Conservation (phyloP, 306 rosid species). For the Senna siamea region DNA sequence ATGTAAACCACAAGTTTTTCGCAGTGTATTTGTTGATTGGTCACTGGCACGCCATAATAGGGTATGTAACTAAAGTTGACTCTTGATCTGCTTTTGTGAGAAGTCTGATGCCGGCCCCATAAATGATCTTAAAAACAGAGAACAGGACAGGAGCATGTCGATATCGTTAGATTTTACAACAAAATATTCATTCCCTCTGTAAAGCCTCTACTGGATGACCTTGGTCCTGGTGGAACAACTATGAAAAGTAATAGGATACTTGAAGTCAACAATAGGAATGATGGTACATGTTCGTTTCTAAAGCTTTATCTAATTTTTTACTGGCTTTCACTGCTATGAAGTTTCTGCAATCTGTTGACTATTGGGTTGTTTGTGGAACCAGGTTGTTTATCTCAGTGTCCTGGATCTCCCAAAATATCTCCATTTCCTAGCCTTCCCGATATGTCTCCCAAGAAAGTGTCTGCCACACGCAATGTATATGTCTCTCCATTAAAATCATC, state of each 20-base stretch:
- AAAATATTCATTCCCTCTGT: constrained; percentile 81
- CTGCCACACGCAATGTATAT: constrained; percentile 87
- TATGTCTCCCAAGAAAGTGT: constrained; percentile 97
- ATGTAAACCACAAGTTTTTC: constrained; percentile 83
- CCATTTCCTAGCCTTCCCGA: constrained; percentile 92
- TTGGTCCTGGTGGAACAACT: constrained; percentile 73
- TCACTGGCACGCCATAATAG: constrained; percentile 73
- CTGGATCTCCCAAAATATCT: constrained; percentile 89
- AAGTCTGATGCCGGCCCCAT: constrained; percentile 31
- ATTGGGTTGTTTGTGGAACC: constrained; percentile 24
- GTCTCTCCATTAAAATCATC: constrained; percentile 93
- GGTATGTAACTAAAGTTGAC: constrained; percentile 41
- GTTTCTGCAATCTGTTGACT: constrained; percentile 38
- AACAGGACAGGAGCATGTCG: constrained; percentile 81
- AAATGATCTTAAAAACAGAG: constrained; percentile 57
- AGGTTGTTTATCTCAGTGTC: constrained; percentile 67
- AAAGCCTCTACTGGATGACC: constrained; percentile 81
- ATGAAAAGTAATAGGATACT: constrained; percentile 55
- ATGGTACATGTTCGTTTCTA: constrained; percentile 54
- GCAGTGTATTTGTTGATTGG: constrained; percentile 90
- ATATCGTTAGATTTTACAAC: constrained; percentile 85
- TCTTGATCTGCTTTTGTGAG: constrained; percentile 4
- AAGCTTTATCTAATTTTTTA: constrained; percentile 12
- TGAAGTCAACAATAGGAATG: constrained; percentile 64
- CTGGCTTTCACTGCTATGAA: constrained; percentile 24